Evolutionary conservation across 805 yeast genomes (phyloP).

Genomic region (Yarrowia porcina): DNA sequence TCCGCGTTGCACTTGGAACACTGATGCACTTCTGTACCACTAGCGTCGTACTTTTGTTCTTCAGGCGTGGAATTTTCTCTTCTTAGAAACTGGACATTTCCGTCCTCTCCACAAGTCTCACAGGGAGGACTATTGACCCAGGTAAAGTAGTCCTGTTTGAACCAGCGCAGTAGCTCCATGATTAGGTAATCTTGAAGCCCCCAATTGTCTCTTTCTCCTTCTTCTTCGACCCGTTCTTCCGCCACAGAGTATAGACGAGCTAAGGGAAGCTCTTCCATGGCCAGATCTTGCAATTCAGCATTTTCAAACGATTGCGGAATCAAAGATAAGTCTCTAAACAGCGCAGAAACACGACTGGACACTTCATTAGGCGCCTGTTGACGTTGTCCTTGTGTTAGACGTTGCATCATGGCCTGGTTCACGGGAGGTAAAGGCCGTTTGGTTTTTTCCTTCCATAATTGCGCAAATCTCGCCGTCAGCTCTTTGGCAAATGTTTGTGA

Average conservation of each 20-base stretch:
- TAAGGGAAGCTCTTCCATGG: slow-evolving; percentile 61
- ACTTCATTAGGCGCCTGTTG: neutral
- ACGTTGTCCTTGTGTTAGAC: neutral
- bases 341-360: neutral
- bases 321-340: neutral
- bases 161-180: slow-evolving; percentile 58
- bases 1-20: slow-evolving; percentile 51
- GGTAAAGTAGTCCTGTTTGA: slow-evolving; percentile 70
- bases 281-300: slow-evolving; percentile 48
- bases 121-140: slow-evolving; percentile 81
- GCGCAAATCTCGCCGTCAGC: slow-evolving; percentile 7
- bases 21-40: slow-evolving; percentile 58
- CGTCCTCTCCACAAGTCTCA: slow-evolving; percentile 46
- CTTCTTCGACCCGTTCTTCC: slow-evolving; percentile 46
- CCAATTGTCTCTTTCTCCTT: slow-evolving; percentile 34
- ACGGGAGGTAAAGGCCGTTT: slow-evolving; percentile 8
- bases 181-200: slow-evolving; percentile 59
- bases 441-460: neutral
- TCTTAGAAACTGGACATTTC: slow-evolving; percentile 43
- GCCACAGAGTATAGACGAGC: slow-evolving; percentile 58
- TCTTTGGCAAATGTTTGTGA: slow-evolving; percentile 4
- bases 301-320: slow-evolving; percentile 44
- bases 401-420: slow-evolving; percentile 2
- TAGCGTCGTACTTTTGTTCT: slow-evolving; percentile 52
- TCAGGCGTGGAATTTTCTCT: slow-evolving; percentile 44